Conservation (phyloP, 495 filamentous ascomycete species). For the Usnea hakonensis region DNA sequence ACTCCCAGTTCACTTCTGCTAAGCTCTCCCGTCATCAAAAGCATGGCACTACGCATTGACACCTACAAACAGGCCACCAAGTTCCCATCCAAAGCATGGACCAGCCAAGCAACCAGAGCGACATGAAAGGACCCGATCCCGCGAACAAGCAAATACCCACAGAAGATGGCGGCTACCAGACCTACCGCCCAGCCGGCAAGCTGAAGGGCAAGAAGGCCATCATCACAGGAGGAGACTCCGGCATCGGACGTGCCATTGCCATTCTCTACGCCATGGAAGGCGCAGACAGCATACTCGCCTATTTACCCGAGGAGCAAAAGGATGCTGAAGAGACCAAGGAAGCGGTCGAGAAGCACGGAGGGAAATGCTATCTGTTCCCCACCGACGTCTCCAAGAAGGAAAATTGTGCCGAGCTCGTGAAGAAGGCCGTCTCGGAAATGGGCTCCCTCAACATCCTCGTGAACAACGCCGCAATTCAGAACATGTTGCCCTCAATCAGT, state of each 20-base stretch:
- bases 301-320: conserved; percentile 67
- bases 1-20: conserved; percentile 50
- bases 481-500: conserved; percentile 63
- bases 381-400: conserved; percentile 54
- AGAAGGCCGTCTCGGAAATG: conserved; percentile 55
- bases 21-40: conserved; percentile 11
- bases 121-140: conserved; percentile 57
- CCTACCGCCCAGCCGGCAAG: conserved; percentile 74
- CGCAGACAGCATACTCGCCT: conserved; percentile 64
- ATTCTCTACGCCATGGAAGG: conserved; percentile 81
- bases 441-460: conserved; percentile 69
- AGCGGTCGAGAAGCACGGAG: conserved; percentile 56
- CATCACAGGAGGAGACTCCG: conserved; percentile 77
- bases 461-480: conserved; percentile 74
- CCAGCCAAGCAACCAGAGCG: conserved; percentile 59
- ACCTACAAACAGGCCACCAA: conserved; percentile 47
- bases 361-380: conserved; percentile 51
- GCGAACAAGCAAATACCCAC: conserved; percentile 60
- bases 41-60: conserved; percentile 6
- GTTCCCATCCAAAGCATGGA: conserved; percentile 60
- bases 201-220: conserved; percentile 64
- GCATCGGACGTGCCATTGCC: conserved; percentile 72
- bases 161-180: conserved; percentile 60
- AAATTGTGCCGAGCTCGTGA: conserved; percentile 64
- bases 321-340: conserved; percentile 70